phyloP scores from a whole-genome alignment of 805 yeast species.

The Hanseniaspora lindneri region DNA sequence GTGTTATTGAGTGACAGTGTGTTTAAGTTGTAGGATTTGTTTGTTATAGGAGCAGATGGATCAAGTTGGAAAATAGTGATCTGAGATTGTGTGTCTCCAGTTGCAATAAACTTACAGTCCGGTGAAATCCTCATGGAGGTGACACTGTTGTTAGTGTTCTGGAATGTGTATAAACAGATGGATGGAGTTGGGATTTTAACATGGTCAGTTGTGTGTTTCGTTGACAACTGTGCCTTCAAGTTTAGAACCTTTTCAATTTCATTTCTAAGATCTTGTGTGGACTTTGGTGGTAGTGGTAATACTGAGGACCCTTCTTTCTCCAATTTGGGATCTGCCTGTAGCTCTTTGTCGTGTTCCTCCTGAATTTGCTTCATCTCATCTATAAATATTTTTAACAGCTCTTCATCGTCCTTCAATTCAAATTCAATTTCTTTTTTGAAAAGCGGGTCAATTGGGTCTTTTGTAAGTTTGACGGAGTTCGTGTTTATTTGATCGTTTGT shows the following conservation, averaged over 20 bases:
- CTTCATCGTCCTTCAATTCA: slow-evolving; percentile 71
- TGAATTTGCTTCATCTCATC: slow-evolving; percentile 18
- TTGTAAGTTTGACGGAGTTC: slow-evolving; percentile 68
- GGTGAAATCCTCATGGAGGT: slow-evolving; percentile 79
- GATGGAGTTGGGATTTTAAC: slow-evolving; percentile 63
- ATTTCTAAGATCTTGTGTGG: slow-evolving; percentile 64
- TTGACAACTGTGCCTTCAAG: slow-evolving; percentile 55
- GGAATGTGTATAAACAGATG: slow-evolving; percentile 96
- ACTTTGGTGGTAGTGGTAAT: slow-evolving; percentile 77
- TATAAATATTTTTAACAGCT: slow-evolving; percentile 27
- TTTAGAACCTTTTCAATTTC: slow-evolving; percentile 66
- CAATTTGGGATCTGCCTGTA: slow-evolving; percentile 3
- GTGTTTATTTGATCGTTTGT: slow-evolving; percentile 53
- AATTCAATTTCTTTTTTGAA: slow-evolving; percentile 73
- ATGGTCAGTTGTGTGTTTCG: slow-evolving; percentile 14
- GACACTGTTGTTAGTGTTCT: slow-evolving; percentile 80
- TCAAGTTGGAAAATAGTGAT: slow-evolving; percentile 8
- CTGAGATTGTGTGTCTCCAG: slow-evolving; percentile 42
- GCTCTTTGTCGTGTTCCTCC: slow-evolving; percentile 23
- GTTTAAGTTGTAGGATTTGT: slow-evolving; percentile 24
- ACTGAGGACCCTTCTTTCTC: slow-evolving; percentile 35
- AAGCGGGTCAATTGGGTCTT: slow-evolving; percentile 75
- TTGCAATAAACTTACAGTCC: slow-evolving; percentile 78
- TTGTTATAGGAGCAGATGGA: slow-evolving; percentile 17
- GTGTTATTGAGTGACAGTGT: slow-evolving; percentile 30